A percentile compares a stretch with the other conserved stretches of the same genome.
phyloP scores from a whole-genome alignment of 257 asterid species.

The Solanum ossicruentum region DNA sequence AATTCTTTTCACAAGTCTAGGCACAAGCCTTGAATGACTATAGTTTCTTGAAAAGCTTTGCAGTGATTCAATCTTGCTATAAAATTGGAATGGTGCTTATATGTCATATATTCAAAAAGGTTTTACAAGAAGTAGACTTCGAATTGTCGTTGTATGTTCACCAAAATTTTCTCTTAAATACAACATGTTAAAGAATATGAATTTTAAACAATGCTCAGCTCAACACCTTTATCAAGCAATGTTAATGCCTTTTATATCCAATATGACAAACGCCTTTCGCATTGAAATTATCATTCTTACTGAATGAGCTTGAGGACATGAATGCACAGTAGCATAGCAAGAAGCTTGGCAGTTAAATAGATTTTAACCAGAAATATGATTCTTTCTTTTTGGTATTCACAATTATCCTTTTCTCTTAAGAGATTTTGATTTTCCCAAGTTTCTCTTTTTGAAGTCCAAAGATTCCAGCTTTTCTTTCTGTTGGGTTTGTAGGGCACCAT shows the following conservation, averaged over 20 bases:
- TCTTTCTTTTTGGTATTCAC: too few relatives aligned
- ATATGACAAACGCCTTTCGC: background rate
- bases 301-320: background rate
- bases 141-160: background rate
- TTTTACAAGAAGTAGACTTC: background rate
- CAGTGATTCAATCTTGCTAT: background rate
- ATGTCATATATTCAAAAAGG: background rate
- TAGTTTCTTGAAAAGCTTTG: background rate
- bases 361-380: background rate
- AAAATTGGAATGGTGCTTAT: background rate
- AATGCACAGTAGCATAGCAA: background rate
- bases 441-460: background rate
- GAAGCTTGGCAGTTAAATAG: background rate
- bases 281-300: background rate
- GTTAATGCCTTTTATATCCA: background rate
- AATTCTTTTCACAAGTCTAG: background rate
- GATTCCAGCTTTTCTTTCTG: background rate
- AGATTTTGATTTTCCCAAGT: background rate
- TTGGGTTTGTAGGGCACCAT: background rate
- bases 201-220: background rate
- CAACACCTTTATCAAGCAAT: background rate
- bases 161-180: background rate
- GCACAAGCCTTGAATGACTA: background rate
- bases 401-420: background rate
- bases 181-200: background rate